Conservation (phyloP, 495 filamentous ascomycete species). For the Penicillium steckii region DNA sequence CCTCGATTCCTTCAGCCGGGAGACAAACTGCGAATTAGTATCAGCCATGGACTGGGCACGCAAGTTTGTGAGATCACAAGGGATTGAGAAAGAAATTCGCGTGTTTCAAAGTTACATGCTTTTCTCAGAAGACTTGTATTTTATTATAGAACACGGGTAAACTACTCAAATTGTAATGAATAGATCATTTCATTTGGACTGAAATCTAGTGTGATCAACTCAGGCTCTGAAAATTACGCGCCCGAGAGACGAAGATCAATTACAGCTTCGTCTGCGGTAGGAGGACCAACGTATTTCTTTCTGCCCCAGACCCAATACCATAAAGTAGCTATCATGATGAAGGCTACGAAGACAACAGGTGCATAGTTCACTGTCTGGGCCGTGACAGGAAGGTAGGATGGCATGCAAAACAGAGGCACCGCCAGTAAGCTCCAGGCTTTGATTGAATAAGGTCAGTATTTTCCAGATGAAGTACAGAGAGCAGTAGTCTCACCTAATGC, state of each 20-base stretch:
- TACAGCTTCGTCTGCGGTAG: slow-evolving; percentile 14
- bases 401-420: slow-evolving; percentile 50
- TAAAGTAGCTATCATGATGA: slow-evolving; percentile 44
- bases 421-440: slow-evolving; percentile 57
- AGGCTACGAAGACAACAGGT: slow-evolving; percentile 54
- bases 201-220: no score
- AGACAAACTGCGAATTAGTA: slow-evolving; percentile 9
- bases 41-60: slow-evolving; percentile 9
- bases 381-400: slow-evolving; percentile 36
- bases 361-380: slow-evolving; percentile 51
- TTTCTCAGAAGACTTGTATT: no score
- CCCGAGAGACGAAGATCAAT: slow-evolving; percentile 4
- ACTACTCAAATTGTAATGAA: no score
- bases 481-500: slow-evolving; percentile 45
- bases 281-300: slow-evolving; percentile 23
- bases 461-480: neutral
- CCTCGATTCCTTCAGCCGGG: slow-evolving; percentile 12
- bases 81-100: neutral
- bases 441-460: slow-evolving; percentile 2
- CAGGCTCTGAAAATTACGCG: no score
- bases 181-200: no score
- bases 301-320: slow-evolving; percentile 64
- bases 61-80: slow-evolving; percentile 8
- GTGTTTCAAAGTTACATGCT: no score
- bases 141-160: no score